These are phyloP conservation scores for Floccularia luteovirens DNA, from an alignment of 768 basidiomycete genomes.

Conservation along the genomic window DNA sequence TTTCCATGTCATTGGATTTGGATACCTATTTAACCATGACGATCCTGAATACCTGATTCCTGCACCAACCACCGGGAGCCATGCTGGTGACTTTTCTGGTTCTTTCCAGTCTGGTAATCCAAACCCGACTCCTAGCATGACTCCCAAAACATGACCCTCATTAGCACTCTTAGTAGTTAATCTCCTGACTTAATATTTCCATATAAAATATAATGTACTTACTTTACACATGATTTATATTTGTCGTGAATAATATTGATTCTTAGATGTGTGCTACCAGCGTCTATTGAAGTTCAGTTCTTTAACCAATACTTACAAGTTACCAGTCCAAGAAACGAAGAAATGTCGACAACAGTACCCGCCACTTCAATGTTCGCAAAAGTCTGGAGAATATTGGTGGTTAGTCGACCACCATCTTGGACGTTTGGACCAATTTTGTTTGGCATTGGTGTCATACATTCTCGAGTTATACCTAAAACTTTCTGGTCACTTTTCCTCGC, in stretches of 20 bases:
- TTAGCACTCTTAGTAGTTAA: too few species aligned
- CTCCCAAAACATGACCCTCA: too few species aligned
- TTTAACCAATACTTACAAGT: too few species aligned
- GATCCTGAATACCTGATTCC: too few species aligned
- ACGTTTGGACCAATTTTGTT: constrained; percentile 8
- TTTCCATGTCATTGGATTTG: constrained; percentile 4
- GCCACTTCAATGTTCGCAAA: not conserved
- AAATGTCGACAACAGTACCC: too few species aligned
- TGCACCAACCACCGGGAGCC: too few species aligned
- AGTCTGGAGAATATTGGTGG: not conserved
- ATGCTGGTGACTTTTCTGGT: too few species aligned
- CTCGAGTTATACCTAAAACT: constrained; percentile 4
- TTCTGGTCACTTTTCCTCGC: not conserved
- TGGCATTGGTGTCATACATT: constrained; percentile 6
- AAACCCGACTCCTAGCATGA: too few species aligned
- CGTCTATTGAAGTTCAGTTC: too few species aligned
- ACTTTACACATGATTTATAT: not conserved
- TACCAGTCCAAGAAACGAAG: too few species aligned
- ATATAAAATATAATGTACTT: not conserved
- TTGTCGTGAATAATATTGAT: not conserved
- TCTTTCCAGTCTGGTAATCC: too few species aligned
- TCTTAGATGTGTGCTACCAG: not conserved
- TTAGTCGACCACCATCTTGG: constrained; percentile 8
- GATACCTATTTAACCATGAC: constrained; percentile 5
- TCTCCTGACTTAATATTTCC: too few species aligned